A percentile compares a stretch with the other conserved stretches of the same genome.
phyloP scores from a whole-genome alignment of 495 filamentous ascomycete genomes.

The Aspergillus ostianus region DNA sequence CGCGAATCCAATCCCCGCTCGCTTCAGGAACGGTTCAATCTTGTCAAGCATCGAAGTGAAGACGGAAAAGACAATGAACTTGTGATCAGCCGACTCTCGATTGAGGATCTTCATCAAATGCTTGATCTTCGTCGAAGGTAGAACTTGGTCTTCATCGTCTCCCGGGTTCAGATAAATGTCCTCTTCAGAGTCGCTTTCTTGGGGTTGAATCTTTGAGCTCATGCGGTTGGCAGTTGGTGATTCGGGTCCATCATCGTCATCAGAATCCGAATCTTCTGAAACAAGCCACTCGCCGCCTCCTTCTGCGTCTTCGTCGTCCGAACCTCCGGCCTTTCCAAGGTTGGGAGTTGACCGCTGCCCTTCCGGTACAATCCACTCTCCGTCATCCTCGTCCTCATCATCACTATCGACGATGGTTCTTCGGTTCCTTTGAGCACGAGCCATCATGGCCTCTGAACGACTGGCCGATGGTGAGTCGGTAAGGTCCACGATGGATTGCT shows the following conservation, averaged over 20 bases:
- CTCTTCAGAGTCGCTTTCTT: conserved; percentile 32
- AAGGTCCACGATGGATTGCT: conserved; percentile 19
- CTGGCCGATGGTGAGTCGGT: conserved; percentile 20
- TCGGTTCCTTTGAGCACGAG: conserved; percentile 50
- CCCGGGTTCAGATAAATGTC: conserved; percentile 42
- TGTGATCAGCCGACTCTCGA: conserved; percentile 73
- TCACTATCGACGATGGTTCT: conserved; percentile 61
- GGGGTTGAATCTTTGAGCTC: conserved; percentile 3
- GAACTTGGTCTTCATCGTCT: conserved; percentile 49
- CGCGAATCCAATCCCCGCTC: conserved; percentile 69
- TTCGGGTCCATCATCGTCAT: conserved; percentile 47
- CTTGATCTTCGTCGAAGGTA: conserved; percentile 86
- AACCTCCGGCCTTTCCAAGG: conserved; percentile 76
- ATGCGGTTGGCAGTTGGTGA: conserved; percentile 27
- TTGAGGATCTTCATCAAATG: conserved; percentile 77
- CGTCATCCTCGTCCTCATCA: conserved; percentile 68
- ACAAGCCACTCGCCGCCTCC: conserved; percentile 76
- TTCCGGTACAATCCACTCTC: conserved; percentile 73
- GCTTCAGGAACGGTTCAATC: conserved; percentile 83
- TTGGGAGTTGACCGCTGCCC: conserved; percentile 52
- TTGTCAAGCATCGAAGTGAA: conserved; percentile 98
- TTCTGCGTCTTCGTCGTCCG: conserved; percentile 81
- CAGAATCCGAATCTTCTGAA: conserved; percentile 60
- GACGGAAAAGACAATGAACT: conserved; percentile 97
- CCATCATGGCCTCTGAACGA: conserved; percentile 22